Percentiles rank a stretch among this genome's conserved stretches.
phyloP scores from a whole-genome alignment of 108 stramenopile species.

The Mayamaea pseudoterrestris region DNA sequence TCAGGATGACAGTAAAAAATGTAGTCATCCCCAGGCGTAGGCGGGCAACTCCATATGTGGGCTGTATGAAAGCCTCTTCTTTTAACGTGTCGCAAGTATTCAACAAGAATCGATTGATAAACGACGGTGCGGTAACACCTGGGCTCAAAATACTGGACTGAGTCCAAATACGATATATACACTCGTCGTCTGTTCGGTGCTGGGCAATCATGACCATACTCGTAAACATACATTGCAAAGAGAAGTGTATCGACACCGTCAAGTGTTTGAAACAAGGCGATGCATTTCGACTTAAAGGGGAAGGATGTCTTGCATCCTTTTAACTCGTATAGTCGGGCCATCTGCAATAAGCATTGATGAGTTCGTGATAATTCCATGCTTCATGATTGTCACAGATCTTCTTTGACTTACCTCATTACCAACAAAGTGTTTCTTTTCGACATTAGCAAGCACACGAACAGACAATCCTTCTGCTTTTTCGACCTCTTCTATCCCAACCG shows the following conservation, averaged over 20 bases:
- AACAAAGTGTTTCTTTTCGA: conserved; percentile 54
- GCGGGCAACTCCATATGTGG: conserved; percentile 97
- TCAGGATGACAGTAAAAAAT: conserved; percentile 84
- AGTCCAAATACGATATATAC: conserved; percentile 94
- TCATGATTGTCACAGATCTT: not conserved
- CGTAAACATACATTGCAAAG: conserved; percentile 96
- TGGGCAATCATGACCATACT: conserved; percentile 89
- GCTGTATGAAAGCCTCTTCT: conserved; percentile 92
- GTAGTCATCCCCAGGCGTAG: conserved; percentile 92
- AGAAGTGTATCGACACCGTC: conserved; percentile 92
- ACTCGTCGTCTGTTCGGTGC: conserved; percentile 86
- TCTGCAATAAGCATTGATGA: conserved; percentile 16
- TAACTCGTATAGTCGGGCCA: conserved; percentile 46
- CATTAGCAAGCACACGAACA: conserved; percentile 51
- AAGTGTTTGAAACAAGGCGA: conserved; percentile 86
- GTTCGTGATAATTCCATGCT: not conserved
- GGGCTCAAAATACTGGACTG: conserved; percentile 89
- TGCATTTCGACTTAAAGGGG: conserved; percentile 81
- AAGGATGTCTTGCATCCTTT: conserved; percentile 71
- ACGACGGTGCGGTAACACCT: conserved; percentile 60
- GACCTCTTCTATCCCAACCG: conserved; percentile 26
- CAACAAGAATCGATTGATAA: conserved; percentile 84
- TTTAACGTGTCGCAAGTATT: conserved; percentile 90
- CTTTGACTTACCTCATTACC: conserved; percentile 49
- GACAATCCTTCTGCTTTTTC: conserved; percentile 43